These are phyloP conservation scores for Apiospora malaysiana DNA, from an alignment of 2,329 filamentous ascomycete genomes.

Conservation along the genomic window DNA sequence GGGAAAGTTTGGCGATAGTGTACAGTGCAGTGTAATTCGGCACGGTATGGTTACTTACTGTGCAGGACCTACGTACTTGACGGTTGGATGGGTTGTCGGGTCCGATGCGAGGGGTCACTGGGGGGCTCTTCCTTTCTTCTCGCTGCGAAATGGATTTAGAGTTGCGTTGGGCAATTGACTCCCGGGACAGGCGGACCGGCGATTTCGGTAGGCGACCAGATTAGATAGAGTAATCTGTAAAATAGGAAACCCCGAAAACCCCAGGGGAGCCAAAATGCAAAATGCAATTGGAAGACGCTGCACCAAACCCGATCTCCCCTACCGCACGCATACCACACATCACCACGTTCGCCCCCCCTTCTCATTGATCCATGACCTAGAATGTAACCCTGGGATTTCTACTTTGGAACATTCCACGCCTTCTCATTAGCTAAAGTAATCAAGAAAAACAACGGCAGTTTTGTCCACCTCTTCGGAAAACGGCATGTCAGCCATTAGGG, in stretches of 20 bases:
- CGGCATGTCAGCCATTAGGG: slow-evolving; percentile 16
- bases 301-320: background rate
- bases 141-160: background rate
- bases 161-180: background rate
- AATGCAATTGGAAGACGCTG: slow-evolving; percentile 10
- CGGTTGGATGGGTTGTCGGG: background rate
- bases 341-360: background rate
- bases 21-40: slow-evolving; percentile 8
- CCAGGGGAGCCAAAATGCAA: too few species aligned
- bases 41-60: background rate
- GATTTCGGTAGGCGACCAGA: slow-evolving; percentile 8
- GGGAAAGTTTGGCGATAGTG: background rate
- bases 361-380: background rate
- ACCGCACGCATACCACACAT: background rate
- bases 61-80: background rate
- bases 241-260: background rate
- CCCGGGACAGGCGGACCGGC: slow-evolving; percentile 15
- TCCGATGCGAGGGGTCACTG: background rate
- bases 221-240: slow-evolving; percentile 10
- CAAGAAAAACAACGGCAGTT: slow-evolving; percentile 10
- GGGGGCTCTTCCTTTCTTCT: background rate
- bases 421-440: slow-evolving; percentile 14
- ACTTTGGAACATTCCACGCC: slow-evolving; percentile 3
- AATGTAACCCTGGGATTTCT: slow-evolving; percentile 4
- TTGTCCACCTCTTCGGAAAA: slow-evolving; percentile 5